Evolutionary conservation across 805 yeast species (phyloP).

Genomic region (Saturnispora sanitii): DNA sequence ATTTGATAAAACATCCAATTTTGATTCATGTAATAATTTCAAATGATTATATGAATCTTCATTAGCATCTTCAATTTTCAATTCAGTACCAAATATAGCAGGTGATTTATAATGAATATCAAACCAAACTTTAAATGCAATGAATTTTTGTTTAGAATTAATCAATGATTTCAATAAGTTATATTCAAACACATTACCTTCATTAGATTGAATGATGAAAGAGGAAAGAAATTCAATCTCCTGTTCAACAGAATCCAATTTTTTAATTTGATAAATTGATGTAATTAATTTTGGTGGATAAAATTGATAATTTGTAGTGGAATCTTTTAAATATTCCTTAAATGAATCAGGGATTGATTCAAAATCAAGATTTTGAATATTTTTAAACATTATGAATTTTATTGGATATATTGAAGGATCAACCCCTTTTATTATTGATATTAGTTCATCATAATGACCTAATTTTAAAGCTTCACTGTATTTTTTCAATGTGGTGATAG

Average conservation of each 20-base stretch:
- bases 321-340: too few species aligned
- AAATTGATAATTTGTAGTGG: not conserved
- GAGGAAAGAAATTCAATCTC: slow-evolving; percentile 5
- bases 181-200: slow-evolving; percentile 3
- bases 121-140: slow-evolving; percentile 13
- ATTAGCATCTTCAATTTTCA: slow-evolving; percentile 8
- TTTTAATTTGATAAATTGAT: not conserved
- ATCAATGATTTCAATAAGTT: slow-evolving; percentile 7
- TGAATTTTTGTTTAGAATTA: slow-evolving; percentile 1
- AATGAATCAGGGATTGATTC: too few species aligned
- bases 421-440: not conserved
- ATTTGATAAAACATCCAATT: slow-evolving; percentile 10
- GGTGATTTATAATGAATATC: slow-evolving; percentile 7
- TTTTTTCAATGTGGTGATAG: slow-evolving; percentile 4
- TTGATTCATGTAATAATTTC: slow-evolving; percentile 7
- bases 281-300: slow-evolving; percentile 8
- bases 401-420: not conserved
- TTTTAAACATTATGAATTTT: not conserved
- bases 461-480: not conserved
- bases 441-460: not conserved
- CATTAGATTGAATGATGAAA: slow-evolving; percentile 7
- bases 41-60: slow-evolving; percentile 7
- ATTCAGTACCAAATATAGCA: slow-evolving; percentile 1
- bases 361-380: not conserved
- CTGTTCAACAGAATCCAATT: not conserved